Base-by-base conservation (phyloP, 2,329 filamentous ascomycete species). In the Exophiala calicioides region DNA sequence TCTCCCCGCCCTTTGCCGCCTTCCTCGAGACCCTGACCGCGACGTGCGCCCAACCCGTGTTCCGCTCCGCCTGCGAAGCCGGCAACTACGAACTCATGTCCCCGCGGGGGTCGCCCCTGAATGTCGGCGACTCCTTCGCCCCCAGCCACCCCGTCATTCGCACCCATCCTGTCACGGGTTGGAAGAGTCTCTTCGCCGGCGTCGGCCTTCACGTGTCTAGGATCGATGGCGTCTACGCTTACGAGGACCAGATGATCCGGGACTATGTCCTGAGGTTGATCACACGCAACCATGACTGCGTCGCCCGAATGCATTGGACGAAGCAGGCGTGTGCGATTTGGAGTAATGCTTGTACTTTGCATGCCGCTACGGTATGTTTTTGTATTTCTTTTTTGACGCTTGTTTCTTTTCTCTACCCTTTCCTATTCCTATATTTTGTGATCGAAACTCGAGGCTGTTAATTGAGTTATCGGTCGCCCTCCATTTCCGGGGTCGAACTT, bases 101-200 rank as follows among this genome's bases (percentile, higher is more conserved):
- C 6, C 64, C 69, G 12, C 69, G 79, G 10, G 78, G 78, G 2
- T 66, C 74, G 0, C 77, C 79, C 0, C 68, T 76, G 56, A 83
- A 83, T 58, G 62, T 76, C 2, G 80, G 79, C 12, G 60, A 60
- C 2, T 67, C 73, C 1, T 62, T 83, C 13, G 65, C 64, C 16
- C 73, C 79, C 0, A 64, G 71, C 0, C 80, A 83, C 55, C 79
- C 79, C 0, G 71, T 82, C 1, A 69, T 82, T 5, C 72, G 80
- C 13, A 83, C 80, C 1, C 82, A 84, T 53, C 80, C 81, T 0
- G 79, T 83, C 1, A 83, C 80, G 0, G 80, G 80, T 0, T 84
- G 81, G 80, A 82, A 81, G 63, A 75, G 70, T 43, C 65, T 81
- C 9, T 81, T 69, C 47, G 70, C 65, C 1, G 66, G 63, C 1